Evolutionary conservation across 164 flowering plant species (phyloP).

Genomic region (Taxillus chinensis): DNA sequence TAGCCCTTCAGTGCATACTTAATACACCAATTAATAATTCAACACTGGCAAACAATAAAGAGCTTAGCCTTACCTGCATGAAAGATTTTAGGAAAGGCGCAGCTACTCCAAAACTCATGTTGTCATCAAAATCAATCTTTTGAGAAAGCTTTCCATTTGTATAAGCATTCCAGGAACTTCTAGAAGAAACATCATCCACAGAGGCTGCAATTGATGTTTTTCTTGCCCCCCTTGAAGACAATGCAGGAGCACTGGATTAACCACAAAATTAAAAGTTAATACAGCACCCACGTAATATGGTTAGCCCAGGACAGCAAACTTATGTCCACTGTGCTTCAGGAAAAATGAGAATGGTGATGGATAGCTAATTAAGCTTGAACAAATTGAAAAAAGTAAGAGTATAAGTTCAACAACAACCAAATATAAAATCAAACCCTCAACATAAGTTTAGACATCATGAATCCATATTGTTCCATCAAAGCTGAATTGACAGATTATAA

Average conservation of each 20-base stretch:
- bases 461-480: no score
- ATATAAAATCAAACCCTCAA: no score
- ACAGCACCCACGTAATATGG: background rate
- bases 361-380: no score
- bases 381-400: no score
- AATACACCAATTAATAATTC: no score
- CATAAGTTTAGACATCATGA: no score
- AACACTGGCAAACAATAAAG: background rate
- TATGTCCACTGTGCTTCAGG: no score
- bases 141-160: conserved; percentile 60
- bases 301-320: no score
- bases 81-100: conserved; percentile 82
- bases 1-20: no score
- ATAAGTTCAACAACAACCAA: no score
- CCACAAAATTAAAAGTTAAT: conserved; percentile 6
- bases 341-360: background rate
- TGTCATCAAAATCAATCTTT: conserved; percentile 52
- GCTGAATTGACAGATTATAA: no score
- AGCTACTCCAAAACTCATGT: conserved; percentile 68
- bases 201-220: conserved; percentile 41
- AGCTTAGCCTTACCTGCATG: conserved; percentile 58
- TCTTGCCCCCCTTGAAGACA: conserved; percentile 53
- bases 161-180: conserved; percentile 60
- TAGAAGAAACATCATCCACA: conserved; percentile 50
- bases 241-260: conserved; percentile 68